Evolutionary conservation across 164 flowering plant species (phyloP).

Genomic region (Magnolia officinalis): DNA sequence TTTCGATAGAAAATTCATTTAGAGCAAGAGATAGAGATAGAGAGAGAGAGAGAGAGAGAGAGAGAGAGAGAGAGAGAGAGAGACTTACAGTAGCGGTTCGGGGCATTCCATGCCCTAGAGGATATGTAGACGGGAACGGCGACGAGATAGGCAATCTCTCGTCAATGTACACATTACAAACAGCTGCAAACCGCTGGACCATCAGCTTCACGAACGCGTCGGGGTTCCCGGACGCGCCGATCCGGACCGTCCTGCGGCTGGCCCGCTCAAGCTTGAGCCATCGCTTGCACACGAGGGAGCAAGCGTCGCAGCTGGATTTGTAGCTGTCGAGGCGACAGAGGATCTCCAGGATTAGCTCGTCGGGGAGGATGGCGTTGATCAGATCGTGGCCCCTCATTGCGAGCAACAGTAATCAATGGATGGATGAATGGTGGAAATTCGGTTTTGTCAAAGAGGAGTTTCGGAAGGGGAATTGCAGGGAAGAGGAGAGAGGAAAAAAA

Average conservation of each 20-base stretch:
- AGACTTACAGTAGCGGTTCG: not conserved
- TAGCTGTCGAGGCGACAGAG: slow-evolving; percentile 50
- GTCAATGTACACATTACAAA: slow-evolving; percentile 51
- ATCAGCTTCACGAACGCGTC: slow-evolving; percentile 44
- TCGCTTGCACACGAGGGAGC: slow-evolving; percentile 80
- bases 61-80: not conserved
- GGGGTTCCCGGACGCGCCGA: slow-evolving; percentile 71
- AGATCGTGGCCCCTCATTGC: slow-evolving; percentile 49
- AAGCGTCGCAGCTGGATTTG: slow-evolving; percentile 65
- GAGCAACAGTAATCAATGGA: not conserved
- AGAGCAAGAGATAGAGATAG: too few species aligned
- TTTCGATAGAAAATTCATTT: too few species aligned
- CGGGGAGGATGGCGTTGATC: slow-evolving; percentile 65
- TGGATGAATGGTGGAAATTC: not conserved
- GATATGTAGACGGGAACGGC: slow-evolving; percentile 23
- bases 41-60: too few species aligned
- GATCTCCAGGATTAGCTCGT: slow-evolving; percentile 72
- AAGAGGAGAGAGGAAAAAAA: not conserved
- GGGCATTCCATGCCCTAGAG: not conserved
- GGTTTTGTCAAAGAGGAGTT: not conserved
- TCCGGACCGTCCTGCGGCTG: slow-evolving; percentile 62
- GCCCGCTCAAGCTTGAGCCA: slow-evolving; percentile 74
- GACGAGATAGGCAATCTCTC: slow-evolving; percentile 54
- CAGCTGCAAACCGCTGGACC: slow-evolving; percentile 48
- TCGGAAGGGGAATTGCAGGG: too few species aligned